phyloP scores from a whole-genome alignment of 805 yeast species.

The Suhomyces kilbournensis region DNA sequence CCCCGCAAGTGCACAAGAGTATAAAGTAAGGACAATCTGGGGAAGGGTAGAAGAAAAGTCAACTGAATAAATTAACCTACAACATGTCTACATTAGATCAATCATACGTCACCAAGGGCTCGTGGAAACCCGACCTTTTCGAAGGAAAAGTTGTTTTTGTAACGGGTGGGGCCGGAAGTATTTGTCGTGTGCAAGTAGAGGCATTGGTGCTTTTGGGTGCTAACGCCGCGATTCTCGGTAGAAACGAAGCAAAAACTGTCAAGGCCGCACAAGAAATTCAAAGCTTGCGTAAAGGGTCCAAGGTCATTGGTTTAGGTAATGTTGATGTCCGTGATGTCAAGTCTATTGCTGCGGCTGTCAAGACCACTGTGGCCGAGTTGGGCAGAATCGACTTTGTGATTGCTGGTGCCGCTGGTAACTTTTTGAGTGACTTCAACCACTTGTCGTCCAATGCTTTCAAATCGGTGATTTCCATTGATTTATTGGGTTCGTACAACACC shows the following conservation, averaged over 20 bases:
- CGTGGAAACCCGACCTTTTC: slow-evolving; percentile 63
- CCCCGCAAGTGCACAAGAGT: neutral
- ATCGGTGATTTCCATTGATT: slow-evolving; percentile 81
- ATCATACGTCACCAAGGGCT: slow-evolving; percentile 25
- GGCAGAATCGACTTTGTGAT: slow-evolving; percentile 85
- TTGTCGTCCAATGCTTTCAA: slow-evolving; percentile 84
- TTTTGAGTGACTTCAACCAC: slow-evolving; percentile 73
- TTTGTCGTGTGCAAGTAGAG: slow-evolving; percentile 85
- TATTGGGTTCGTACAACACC: slow-evolving; percentile 86
- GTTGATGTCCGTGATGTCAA: slow-evolving; percentile 76
- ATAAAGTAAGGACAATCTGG: neutral
- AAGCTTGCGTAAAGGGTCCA: slow-evolving; percentile 54
- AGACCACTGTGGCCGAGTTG: slow-evolving; percentile 57
- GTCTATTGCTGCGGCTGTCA: slow-evolving; percentile 61
- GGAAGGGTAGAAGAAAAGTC: neutral
- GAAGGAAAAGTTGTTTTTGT: slow-evolving; percentile 83
- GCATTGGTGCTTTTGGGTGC: slow-evolving; percentile 84
- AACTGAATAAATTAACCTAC: neutral
- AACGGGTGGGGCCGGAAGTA: slow-evolving; percentile 97
- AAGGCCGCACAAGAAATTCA: slow-evolving; percentile 65
- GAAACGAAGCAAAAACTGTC: slow-evolving; percentile 65
- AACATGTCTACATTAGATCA: slow-evolving; percentile 31
- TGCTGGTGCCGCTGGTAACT: slow-evolving; percentile 97
- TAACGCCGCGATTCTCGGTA: slow-evolving; percentile 80
- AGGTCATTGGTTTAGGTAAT: slow-evolving; percentile 67